Conservation (phyloP, 2,329 filamentous ascomycete genomes). For the Xylaria polymorpha region DNA sequence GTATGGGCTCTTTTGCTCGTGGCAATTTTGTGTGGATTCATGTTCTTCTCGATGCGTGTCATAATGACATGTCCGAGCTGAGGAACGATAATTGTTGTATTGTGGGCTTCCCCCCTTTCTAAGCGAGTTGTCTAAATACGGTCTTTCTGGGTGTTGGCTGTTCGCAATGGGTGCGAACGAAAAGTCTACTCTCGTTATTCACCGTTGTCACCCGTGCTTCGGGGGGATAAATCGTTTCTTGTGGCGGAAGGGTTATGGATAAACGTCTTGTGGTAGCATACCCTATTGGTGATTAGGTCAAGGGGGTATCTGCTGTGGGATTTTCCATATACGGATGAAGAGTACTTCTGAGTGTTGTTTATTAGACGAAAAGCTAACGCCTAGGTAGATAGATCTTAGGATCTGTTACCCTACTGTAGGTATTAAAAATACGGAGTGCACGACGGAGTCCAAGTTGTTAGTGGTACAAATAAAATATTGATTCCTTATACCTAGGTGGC, state of each 20-base stretch:
- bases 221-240: neutral
- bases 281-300: neutral
- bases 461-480: neutral
- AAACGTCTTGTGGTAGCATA: neutral
- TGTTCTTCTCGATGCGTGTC: neutral
- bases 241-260: too few relatives aligned
- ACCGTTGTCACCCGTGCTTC: neutral
- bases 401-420: neutral
- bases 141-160: too few relatives aligned
- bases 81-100: neutral
- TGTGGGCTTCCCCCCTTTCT: neutral
- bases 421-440: too few relatives aligned
- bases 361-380: neutral
- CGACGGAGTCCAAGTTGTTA: neutral
- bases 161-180: neutral
- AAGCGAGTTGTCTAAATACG: neutral
- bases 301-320: neutral
- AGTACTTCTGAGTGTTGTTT: neutral
- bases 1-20: neutral
- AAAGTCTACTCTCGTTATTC: too few relatives aligned
- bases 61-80: neutral
- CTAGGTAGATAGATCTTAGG: neutral
- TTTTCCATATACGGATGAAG: neutral
- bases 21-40: neutral
- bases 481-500: neutral